A percentile compares a stretch with the other conserved stretches of the same genome.
Evolutionary conservation across 371 early-diverging fungal species (phyloP).

Genomic region (Capillidium heterosporum): DNA sequence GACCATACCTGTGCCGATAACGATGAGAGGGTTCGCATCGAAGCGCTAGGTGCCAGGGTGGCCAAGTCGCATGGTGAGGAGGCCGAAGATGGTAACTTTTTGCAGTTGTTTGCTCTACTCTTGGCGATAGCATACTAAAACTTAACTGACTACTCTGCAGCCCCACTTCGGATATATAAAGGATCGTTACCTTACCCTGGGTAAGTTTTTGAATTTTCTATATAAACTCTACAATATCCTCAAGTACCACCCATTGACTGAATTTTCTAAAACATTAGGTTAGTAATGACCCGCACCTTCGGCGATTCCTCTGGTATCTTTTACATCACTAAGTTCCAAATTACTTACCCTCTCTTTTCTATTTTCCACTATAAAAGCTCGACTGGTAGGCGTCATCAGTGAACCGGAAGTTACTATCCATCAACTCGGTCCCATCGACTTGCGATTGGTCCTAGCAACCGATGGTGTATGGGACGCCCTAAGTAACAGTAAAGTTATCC

Average conservation of each 20-base stretch:
- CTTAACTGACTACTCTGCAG: background rate
- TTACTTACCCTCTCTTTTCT: background rate
- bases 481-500: constrained; percentile 44
- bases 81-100: background rate
- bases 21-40: background rate
- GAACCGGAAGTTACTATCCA: constrained; percentile 59
- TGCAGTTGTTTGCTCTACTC: no score
- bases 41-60: background rate
- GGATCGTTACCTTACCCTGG: constrained; percentile 6
- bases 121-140: background rate
- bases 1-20: constrained; percentile 5
- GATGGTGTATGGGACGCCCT: constrained; percentile 90
- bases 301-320: constrained; percentile 2
- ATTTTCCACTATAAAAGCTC: background rate
- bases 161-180: constrained; percentile 4
- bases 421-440: constrained; percentile 36
- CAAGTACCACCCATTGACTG: no score
- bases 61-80: background rate
- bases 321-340: background rate
- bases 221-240: no score
- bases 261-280: background rate
- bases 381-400: constrained; percentile 1
- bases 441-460: constrained; percentile 70
- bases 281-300: constrained; percentile 5
- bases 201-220: background rate